Base-by-base conservation (phyloP, 306 rosid genomes). In the Dalbergia cochinchinensis region DNA sequence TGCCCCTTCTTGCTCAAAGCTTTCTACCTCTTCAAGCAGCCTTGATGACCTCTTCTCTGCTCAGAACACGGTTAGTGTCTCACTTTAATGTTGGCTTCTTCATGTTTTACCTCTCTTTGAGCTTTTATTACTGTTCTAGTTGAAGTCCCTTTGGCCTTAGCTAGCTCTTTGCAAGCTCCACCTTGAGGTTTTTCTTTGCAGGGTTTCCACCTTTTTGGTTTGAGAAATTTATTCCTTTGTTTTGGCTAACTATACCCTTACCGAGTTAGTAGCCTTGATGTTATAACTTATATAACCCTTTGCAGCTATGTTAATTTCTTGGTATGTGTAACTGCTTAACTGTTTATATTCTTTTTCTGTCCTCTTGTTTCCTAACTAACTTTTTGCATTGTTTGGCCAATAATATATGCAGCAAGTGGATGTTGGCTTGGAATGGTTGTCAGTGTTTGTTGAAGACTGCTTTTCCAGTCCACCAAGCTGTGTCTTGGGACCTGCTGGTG, bases 361-460 rank as follows among this genome's bases (percentile, higher is more conserved):
- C 42, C 22, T 13, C 18, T 16, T 75, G 68, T 57, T 82, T 37
- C 41, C 15, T 11, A 5, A 20, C 75, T 80, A 16, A 75, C 50
- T 37, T 45, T 71, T 71, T 68, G 39, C 44, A 9, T 6, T 44
- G 2, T 50, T 68, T 60, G 61, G 42, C 54, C 9, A 61, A 74
- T 19, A 59, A 31, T 15, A 42, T 71, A 15, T 64, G 63, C 78
- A 91, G 94, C 91, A 91, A 85, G 85, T 85, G 44, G 92, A 91
- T 86, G 86, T 85, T 64, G 90, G 82, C 76, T 69, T 91, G 87
- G 94, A 91, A 58, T 91, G 97, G 97, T 82, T 91, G 3, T 91
- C 97, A 22, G 90, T 79, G 18, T 91, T 85, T 86, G 91, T 89
- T 47, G 97, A 91, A 78, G 97, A 91, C 65, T 91, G 97, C 6